Conservation (phyloP, 192 early-diverging fungal species). For the Coemansia sp. region DNA sequence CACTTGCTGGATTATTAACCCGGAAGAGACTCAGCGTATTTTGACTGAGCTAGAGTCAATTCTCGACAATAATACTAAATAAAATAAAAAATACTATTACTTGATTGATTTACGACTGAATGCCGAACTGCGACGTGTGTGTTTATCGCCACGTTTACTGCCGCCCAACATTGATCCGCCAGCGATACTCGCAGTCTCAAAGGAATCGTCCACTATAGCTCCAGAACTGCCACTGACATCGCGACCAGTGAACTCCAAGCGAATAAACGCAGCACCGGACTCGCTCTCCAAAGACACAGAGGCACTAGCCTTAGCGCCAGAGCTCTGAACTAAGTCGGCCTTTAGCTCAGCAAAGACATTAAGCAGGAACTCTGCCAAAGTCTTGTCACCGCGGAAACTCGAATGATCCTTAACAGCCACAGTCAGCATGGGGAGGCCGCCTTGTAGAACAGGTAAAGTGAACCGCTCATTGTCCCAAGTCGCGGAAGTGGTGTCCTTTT, state of each 20-base stretch:
- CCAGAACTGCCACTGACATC: not conserved
- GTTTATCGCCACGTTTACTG: constrained; percentile 25
- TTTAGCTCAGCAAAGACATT: constrained; percentile 45
- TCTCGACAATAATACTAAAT: constrained; percentile 6
- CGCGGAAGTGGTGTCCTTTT: constrained; percentile 40
- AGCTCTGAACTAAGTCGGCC: constrained; percentile 26
- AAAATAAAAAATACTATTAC: not conserved
- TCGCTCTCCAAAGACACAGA: constrained; percentile 22
- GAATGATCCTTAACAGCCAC: constrained; percentile 52
- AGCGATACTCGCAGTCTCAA: constrained; percentile 36
- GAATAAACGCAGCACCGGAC: constrained; percentile 16
- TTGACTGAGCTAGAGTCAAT: constrained; percentile 64
- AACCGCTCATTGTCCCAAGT: constrained; percentile 36
- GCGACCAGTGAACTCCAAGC: constrained; percentile 31
- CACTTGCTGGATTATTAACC: constrained; percentile 89
- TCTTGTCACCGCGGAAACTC: constrained; percentile 57
- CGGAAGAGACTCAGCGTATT: constrained; percentile 80
- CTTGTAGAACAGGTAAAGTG: constrained; percentile 46
- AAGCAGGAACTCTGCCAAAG: constrained; percentile 32
- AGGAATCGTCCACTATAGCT: constrained; percentile 1
- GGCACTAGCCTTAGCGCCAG: constrained; percentile 15
- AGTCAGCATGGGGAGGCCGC: constrained; percentile 31
- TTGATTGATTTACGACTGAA: constrained; percentile 54
- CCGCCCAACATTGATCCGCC: constrained; percentile 19
- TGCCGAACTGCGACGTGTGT: constrained; percentile 44